These are phyloP conservation scores for Monilinia vaccinii-corymbosi DNA, from an alignment of 2,329 filamentous ascomycete species.

Conservation along the genomic window DNA sequence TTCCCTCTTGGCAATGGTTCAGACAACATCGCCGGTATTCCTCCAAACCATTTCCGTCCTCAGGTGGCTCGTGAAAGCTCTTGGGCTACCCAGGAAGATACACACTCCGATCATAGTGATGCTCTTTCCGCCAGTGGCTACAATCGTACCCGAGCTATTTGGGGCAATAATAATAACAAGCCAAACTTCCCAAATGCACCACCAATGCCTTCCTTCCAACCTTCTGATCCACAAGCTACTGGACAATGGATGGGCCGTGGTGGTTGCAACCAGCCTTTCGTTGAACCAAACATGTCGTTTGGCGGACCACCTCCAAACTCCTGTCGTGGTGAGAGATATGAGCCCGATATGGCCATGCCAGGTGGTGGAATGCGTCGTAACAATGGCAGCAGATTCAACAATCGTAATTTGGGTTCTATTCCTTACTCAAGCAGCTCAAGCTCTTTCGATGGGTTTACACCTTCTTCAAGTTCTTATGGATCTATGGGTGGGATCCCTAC, in stretches of 20 bases:
- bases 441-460: conserved; percentile 29
- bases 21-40: conserved; percentile 20
- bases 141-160: conserved; percentile 46
- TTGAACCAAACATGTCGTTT: conserved; percentile 23
- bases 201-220: conserved; percentile 19
- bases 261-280: conserved; percentile 27
- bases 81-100: conserved; percentile 47
- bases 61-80: conserved; percentile 34
- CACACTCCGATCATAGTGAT: conserved; percentile 48
- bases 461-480: conserved; percentile 23
- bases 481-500: conserved; percentile 22
- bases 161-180: conserved; percentile 38
- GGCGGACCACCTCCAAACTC: conserved; percentile 19
- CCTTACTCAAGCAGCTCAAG: conserved; percentile 29
- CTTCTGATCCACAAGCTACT: conserved; percentile 30
- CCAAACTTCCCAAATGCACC: conserved; percentile 28
- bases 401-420: conserved; percentile 18
- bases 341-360: conserved; percentile 25
- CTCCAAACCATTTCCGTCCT: conserved; percentile 31
- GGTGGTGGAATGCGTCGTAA: conserved; percentile 22
- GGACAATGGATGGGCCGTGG: conserved; percentile 40
- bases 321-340: conserved; percentile 27
- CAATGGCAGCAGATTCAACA: conserved; percentile 24
- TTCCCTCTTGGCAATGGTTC: conserved; percentile 23
- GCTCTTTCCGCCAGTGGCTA: conserved; percentile 42